Percentiles rank a stretch among this genome's conserved stretches.
These are phyloP conservation scores for Keithomyces neogunnii DNA, from an alignment of 2,329 filamentous ascomycete species.

Conservation along the genomic window DNA sequence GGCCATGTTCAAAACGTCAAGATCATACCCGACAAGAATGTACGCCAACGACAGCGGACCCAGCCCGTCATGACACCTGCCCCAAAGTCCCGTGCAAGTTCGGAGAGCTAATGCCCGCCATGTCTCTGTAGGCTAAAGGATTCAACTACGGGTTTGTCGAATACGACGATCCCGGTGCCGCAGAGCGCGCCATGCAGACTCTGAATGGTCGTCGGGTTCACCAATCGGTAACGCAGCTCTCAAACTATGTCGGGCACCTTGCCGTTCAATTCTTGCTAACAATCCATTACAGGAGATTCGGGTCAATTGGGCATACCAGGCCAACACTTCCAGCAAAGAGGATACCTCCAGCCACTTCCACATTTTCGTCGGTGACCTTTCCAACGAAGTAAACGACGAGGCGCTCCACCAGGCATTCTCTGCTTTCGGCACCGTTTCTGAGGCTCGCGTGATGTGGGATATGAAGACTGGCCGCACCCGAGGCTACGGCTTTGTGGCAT, in stretches of 20 bases:
- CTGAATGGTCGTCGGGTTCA: constrained; percentile 93
- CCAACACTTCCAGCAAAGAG: constrained; percentile 88
- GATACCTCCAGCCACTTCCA: constrained; percentile 98
- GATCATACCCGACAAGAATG: constrained; percentile 99
- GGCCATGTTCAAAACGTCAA: constrained; percentile 98
- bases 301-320: constrained; percentile 99
- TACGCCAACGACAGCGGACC: constrained; percentile 40
- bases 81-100: constrained; percentile 5
- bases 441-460: constrained; percentile 99
- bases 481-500: constrained; percentile 96
- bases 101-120: constrained; percentile 22
- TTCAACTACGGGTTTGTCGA: constrained; percentile 99
- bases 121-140: constrained; percentile 64
- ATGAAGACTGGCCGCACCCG: constrained; percentile 99
- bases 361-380: constrained; percentile 95
- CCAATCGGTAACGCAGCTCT: constrained; percentile 59
- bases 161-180: constrained; percentile 94
- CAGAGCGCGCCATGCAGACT: constrained; percentile 94
- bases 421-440: constrained; percentile 89
- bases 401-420: constrained; percentile 89
- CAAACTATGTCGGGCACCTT: not conserved
- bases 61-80: not conserved
- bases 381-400: constrained; percentile 98
- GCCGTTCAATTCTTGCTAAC: not conserved
- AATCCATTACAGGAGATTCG: constrained; percentile 70